Conservation (phyloP, 371 early-diverging fungal species). For the Saksenaea oblongispora region DNA sequence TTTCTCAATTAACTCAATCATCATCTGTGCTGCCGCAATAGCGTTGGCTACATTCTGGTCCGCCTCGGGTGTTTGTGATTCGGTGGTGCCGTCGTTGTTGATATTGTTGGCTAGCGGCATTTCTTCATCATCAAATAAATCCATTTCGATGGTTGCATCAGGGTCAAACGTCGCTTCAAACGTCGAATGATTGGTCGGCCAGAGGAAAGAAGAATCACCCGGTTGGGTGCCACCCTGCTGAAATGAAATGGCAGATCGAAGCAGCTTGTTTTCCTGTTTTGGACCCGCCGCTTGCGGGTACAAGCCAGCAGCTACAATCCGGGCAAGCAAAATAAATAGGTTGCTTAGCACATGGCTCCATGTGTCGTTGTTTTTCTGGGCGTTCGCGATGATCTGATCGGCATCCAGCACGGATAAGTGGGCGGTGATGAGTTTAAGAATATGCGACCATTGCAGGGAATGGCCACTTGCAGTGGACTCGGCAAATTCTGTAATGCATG, state of each 20-base stretch:
- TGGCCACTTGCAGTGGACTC: constrained; percentile 23
- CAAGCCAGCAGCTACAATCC: constrained; percentile 33
- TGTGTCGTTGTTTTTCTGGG: constrained; percentile 15
- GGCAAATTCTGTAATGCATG: constrained; percentile 17
- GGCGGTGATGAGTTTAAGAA: constrained; percentile 25
- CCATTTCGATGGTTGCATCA: constrained; percentile 43
- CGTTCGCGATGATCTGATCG: constrained; percentile 23
- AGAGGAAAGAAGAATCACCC: constrained; percentile 1
- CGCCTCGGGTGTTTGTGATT: background rate
- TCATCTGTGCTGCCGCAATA: constrained; percentile 32
- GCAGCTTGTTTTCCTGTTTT: background rate
- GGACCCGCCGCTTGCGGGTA: constrained; percentile 15
- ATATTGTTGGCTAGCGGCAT: background rate
- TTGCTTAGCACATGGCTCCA: constrained; percentile 28
- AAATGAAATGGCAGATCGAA: constrained; percentile 11
- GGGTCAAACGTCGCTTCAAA: constrained; percentile 32
- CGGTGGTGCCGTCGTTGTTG: constrained; percentile 8
- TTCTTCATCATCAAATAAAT: constrained; percentile 30
- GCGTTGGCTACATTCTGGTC: constrained; percentile 27
- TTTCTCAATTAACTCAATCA: constrained; percentile 43
- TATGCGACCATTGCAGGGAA: constrained; percentile 39
- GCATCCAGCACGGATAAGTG: constrained; percentile 21
- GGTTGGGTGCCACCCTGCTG: constrained; percentile 16
- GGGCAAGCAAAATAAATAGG: constrained; percentile 27
- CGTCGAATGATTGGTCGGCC: constrained; percentile 4